Percentiles rank a stretch among this genome's conserved stretches.
Evolutionary conservation across 257 asterid genomes (phyloP).

Genomic region (Ligustrum vulgare): DNA sequence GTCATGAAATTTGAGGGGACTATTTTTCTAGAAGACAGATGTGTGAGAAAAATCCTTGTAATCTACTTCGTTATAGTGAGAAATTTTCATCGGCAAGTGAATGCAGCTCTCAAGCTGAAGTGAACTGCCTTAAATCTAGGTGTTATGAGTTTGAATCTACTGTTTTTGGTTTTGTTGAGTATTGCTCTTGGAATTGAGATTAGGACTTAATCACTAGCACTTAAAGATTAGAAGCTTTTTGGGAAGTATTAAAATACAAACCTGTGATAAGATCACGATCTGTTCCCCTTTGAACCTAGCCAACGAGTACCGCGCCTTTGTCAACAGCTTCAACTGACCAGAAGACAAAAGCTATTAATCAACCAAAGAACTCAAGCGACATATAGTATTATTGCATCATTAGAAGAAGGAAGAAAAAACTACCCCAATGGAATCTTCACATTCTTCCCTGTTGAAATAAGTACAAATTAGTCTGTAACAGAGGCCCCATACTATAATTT

Average conservation of each 20-base stretch:
- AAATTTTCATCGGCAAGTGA: neutral
- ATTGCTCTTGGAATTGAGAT: neutral
- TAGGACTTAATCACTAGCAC: neutral
- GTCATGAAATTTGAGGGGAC: neutral
- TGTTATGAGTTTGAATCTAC: neutral
- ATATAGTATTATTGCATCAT: neutral
- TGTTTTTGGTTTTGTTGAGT: neutral
- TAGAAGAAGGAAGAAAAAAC: neutral
- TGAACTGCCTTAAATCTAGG: neutral
- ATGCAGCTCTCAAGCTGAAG: neutral
- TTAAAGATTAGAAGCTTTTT: slow-evolving; percentile 3
- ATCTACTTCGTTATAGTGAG: neutral
- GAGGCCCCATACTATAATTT: slow-evolving; percentile 2
- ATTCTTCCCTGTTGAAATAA: slow-evolving; percentile 68
- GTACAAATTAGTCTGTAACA: slow-evolving; percentile 11
- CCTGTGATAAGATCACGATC: slow-evolving; percentile 91
- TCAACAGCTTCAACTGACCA: slow-evolving; percentile 72
- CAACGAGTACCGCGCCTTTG: slow-evolving; percentile 86
- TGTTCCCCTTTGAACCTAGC: slow-evolving; percentile 86
- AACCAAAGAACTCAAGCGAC: slow-evolving; percentile 22
- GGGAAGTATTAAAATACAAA: slow-evolving; percentile 29
- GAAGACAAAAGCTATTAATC: slow-evolving; percentile 24
- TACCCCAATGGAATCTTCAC: slow-evolving; percentile 94
- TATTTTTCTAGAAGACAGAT: neutral
- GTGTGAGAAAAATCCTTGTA: neutral